phyloP scores from a whole-genome alignment of 306 rosid species.

The Inga laurina region DNA sequence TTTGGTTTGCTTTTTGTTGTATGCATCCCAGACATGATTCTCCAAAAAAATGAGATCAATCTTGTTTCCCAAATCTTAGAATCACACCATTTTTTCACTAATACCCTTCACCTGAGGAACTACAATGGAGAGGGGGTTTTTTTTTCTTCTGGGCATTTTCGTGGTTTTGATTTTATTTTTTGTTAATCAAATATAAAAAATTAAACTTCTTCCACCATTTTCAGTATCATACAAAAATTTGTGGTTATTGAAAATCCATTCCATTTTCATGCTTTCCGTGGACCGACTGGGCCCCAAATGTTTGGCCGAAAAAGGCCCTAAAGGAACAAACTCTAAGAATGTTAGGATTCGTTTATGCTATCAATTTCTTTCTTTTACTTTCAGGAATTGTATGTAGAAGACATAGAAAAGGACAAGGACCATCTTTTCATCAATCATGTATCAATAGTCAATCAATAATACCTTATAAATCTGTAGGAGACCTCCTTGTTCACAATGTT shows the following conservation, averaged over 20 bases:
- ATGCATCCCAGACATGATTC: not conserved
- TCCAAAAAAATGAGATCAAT: not conserved
- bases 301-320: not conserved
- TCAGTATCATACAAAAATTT: not conserved
- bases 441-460: not conserved
- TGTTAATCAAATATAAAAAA: not conserved
- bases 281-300: not conserved
- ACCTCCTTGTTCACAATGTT: not conserved
- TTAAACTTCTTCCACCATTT: not conserved
- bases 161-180: not conserved
- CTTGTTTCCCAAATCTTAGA: not conserved
- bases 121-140: not conserved
- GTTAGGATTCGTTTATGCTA: not conserved
- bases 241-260: not conserved
- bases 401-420: not conserved
- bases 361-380: too few species aligned
- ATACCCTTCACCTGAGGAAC: not conserved
- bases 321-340: not conserved
- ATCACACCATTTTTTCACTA: not conserved
- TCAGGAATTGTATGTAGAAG: not conserved
- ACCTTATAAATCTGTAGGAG: not conserved
- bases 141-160: not conserved
- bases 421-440: not conserved
- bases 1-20: not conserved
- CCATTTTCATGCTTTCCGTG: not conserved